Percentiles rank a stretch among this genome's conserved stretches.
Conservation (phyloP, 2,329 filamentous ascomycete species). For the Verticillium nubilum region DNA sequence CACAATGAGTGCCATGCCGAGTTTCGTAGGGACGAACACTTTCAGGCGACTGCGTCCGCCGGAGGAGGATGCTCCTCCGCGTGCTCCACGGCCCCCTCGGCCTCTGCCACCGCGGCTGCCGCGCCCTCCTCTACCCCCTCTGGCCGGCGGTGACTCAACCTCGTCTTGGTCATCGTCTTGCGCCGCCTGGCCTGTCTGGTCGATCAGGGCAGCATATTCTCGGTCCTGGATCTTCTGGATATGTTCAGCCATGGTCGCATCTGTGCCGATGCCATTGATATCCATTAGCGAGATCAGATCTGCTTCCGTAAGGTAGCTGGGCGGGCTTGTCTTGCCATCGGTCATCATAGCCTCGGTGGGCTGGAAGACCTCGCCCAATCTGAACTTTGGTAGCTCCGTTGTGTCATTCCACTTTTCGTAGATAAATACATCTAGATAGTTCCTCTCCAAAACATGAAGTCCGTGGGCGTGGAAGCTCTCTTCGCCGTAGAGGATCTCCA, state of each 20-base stretch:
- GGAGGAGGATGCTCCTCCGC: slow-evolving; percentile 30
- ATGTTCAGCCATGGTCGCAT: slow-evolving; percentile 98
- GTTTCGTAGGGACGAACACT: slow-evolving; percentile 87
- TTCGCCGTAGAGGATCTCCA: slow-evolving; percentile 78
- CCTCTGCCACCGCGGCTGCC: slow-evolving; percentile 34
- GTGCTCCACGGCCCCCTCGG: slow-evolving; percentile 31
- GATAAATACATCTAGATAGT: slow-evolving; percentile 91
- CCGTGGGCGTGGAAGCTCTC: slow-evolving; percentile 81
- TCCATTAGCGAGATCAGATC: slow-evolving; percentile 97
- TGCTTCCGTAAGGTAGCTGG: slow-evolving; percentile 86
- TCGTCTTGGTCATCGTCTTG: slow-evolving; percentile 34
- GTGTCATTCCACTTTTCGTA: slow-evolving; percentile 97
- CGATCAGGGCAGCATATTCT: slow-evolving; percentile 71
- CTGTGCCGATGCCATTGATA: slow-evolving; percentile 95
- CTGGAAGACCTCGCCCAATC: slow-evolving; percentile 73
- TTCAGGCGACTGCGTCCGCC: slow-evolving; percentile 52
- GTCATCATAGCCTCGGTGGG: slow-evolving; percentile 84
- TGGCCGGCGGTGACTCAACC: slow-evolving; percentile 28
- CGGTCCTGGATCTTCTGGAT: slow-evolving; percentile 92
- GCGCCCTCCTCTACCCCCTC: slow-evolving; percentile 39
- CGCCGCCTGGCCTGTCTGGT: slow-evolving; percentile 29
- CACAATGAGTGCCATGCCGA: slow-evolving; percentile 87
- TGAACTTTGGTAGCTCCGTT: slow-evolving; percentile 73
- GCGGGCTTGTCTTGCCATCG: slow-evolving; percentile 84
- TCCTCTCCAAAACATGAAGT: slow-evolving; percentile 77